These are phyloP conservation scores for Sedum album DNA, from an alignment of 164 flowering plant genomes.

Conservation along the genomic window DNA sequence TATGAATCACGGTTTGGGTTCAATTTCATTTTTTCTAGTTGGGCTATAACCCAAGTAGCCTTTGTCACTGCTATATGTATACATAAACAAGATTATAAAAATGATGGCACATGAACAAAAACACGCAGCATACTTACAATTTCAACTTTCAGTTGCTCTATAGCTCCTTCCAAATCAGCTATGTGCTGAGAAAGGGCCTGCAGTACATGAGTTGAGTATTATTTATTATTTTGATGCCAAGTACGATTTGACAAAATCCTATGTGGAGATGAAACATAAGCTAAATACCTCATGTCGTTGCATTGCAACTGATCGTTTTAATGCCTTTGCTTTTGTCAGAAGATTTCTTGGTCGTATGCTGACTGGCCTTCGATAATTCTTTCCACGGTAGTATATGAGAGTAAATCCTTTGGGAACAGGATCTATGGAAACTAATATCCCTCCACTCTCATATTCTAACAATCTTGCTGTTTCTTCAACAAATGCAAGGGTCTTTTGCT, in stretches of 20 bases:
- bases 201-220: conserved; percentile 11
- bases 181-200: conserved; percentile 97
- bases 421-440: conserved; percentile 81
- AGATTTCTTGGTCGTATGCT: conserved; percentile 85
- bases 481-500: conserved; percentile 77
- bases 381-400: conserved; percentile 90
- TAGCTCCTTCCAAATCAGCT: conserved; percentile 64
- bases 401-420: conserved; percentile 91
- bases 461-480: conserved; percentile 92
- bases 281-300: conserved; percentile 87
- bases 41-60: no score
- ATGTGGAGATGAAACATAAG: background rate
- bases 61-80: background rate
- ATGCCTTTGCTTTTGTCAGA: conserved; percentile 85
- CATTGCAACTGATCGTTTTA: conserved; percentile 88
- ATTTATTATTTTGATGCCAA: background rate
- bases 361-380: conserved; percentile 84
- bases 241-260: background rate
- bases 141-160: conserved; percentile 56
- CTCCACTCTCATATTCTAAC: conserved; percentile 95
- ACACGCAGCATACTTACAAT: conserved; percentile 40
- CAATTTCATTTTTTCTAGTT: no score
- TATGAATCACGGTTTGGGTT: no score
- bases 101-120: background rate
- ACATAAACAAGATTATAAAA: background rate